phyloP scores from a whole-genome alignment of 441 rosid genomes.

The Gossypium gossypioides region DNA sequence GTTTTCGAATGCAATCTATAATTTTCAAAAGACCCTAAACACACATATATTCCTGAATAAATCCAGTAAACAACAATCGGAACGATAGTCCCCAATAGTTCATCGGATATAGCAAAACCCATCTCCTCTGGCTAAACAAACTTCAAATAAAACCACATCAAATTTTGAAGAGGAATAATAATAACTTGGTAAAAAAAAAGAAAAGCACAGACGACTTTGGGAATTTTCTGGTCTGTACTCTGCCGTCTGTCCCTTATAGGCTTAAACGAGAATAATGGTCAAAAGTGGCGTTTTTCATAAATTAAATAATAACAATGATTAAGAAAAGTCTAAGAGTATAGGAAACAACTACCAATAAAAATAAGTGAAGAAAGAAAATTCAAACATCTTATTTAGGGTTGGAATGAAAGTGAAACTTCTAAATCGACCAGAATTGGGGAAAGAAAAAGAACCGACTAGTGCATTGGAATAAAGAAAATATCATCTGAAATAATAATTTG shows the following conservation, averaged over 20 bases:
- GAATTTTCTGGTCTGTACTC: not conserved
- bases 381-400: not conserved
- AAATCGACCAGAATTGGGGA: not conserved
- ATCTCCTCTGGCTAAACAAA: conserved; percentile 4
- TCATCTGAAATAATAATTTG: not conserved
- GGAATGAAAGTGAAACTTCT: not conserved
- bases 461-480: not conserved
- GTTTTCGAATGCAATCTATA: conserved; percentile 60
- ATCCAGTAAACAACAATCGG: conserved; percentile 71
- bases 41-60: conserved; percentile 53
- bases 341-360: not conserved
- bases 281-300: not conserved
- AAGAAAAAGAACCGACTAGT: not conserved
- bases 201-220: not conserved
- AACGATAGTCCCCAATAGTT: conserved; percentile 47
- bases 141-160: conserved; percentile 45
- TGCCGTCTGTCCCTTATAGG: not conserved
- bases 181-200: no score
- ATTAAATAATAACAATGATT: not conserved
- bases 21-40: conserved; percentile 40
- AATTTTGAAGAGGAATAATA: conserved; percentile 19
- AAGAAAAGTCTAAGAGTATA: no score
- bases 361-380: not conserved
- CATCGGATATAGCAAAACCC: not conserved
- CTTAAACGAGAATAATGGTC: not conserved